Percentiles rank a stretch among this genome's conserved stretches.
These are phyloP conservation scores for Nidularia sp. DNA, from an alignment of 768 basidiomycete species.

Conservation along the genomic window DNA sequence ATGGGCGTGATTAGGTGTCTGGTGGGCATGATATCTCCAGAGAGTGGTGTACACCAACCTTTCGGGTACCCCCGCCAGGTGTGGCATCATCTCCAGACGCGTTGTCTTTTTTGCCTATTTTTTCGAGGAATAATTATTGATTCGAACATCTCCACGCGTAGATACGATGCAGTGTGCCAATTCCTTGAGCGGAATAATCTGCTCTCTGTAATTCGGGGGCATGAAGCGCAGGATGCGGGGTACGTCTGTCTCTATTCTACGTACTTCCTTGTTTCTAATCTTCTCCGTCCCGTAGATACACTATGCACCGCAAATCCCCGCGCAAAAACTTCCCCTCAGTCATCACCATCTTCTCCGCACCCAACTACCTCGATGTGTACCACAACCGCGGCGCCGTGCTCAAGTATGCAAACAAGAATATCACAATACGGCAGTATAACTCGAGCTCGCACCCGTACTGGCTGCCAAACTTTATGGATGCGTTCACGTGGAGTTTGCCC, in stretches of 20 bases:
- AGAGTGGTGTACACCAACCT: no score
- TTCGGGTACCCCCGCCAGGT: no score
- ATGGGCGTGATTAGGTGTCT: no score
- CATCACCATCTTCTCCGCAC: slow-evolving; percentile 97
- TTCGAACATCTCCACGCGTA: slow-evolving; percentile 8
- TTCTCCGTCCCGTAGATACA: slow-evolving; percentile 49
- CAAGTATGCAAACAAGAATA: slow-evolving; percentile 95
- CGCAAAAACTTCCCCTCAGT: slow-evolving; percentile 94
- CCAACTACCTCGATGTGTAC: slow-evolving; percentile 95
- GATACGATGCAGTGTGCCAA: slow-evolving; percentile 84
- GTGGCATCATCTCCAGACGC: no score
- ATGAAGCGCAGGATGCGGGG: slow-evolving; percentile 97
- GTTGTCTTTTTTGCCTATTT: no score
- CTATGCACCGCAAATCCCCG: slow-evolving; percentile 94
- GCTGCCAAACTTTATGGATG: slow-evolving; percentile 97
- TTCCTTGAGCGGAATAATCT: slow-evolving; percentile 92
- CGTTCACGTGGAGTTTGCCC: slow-evolving; percentile 96
- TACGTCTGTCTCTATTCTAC: slow-evolving; percentile 26
- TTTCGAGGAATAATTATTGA: no score
- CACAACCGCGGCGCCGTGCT: slow-evolving; percentile 96
- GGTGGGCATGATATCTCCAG: no score
- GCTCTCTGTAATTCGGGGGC: slow-evolving; percentile 91
- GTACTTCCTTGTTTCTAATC: slow-evolving; percentile 1
- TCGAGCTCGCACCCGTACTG: slow-evolving; percentile 84
- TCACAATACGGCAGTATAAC: slow-evolving; percentile 90